These are phyloP conservation scores for Metschnikowia vanudenii DNA, from an alignment of 805 yeast genomes.

Conservation along the genomic window DNA sequence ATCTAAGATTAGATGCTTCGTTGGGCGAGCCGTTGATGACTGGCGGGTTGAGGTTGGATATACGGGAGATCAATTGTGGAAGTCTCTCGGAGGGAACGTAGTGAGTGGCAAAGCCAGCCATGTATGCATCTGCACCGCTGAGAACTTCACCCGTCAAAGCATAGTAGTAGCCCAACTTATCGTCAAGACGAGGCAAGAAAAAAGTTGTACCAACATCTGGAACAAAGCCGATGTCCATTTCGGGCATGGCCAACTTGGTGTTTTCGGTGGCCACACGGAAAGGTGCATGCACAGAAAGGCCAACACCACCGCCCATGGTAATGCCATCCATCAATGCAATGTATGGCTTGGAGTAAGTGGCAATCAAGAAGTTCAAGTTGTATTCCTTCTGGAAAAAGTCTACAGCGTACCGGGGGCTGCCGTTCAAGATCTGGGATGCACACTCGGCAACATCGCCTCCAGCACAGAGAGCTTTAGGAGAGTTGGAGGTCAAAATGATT, in stretches of 20 bases:
- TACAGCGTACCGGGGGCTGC: constrained; percentile 48
- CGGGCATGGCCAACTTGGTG: constrained; percentile 96
- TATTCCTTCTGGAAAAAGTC: constrained; percentile 80
- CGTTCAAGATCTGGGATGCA: constrained; percentile 56
- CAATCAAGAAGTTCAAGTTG: constrained; percentile 70
- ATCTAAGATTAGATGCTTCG: constrained; percentile 20
- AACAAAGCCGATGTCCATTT: constrained; percentile 92
- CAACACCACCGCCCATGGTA: constrained; percentile 98
- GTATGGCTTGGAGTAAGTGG: constrained; percentile 84
- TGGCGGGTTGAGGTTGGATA: constrained; percentile 58
- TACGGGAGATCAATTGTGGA: constrained; percentile 58
- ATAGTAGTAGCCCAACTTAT: constrained; percentile 78
- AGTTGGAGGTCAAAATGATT: constrained; percentile 63
- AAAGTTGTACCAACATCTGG: constrained; percentile 96
- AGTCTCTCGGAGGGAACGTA: constrained; percentile 70
- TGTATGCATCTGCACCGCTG: constrained; percentile 74
- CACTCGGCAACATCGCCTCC: constrained; percentile 94
- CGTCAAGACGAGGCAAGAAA: constrained; percentile 79
- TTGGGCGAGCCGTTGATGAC: constrained; percentile 28
- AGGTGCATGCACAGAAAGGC: constrained; percentile 84
- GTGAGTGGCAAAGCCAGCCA: constrained; percentile 88
- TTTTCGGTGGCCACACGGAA: constrained; percentile 91
- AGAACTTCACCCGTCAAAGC: constrained; percentile 84
- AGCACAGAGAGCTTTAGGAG: constrained; percentile 81
- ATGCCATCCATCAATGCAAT: constrained; percentile 88